Conservation (phyloP, 176 grass and related monocot species). For the Luzula sylvatica region DNA sequence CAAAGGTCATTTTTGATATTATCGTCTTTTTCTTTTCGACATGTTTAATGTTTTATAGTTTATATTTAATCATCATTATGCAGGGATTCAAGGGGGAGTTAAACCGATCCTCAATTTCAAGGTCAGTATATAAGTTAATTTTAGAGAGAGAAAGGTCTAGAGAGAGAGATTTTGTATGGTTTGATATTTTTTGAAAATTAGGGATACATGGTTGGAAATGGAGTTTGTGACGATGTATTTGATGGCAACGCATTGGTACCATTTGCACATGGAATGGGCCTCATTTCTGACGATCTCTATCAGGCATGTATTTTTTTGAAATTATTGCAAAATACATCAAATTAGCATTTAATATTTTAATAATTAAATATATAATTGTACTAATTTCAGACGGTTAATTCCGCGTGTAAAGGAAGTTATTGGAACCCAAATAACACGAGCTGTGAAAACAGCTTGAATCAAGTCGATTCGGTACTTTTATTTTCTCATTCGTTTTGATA, state of each 20-base stretch:
- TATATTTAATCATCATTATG: neutral
- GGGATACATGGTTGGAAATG: conserved; percentile 99
- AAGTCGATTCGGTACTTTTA: conserved; percentile 59
- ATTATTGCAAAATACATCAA: neutral
- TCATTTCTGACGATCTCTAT: conserved; percentile 70
- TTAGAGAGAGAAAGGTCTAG: neutral
- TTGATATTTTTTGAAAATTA: conserved; percentile 13
- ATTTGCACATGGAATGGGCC: conserved; percentile 85
- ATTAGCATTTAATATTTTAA: neutral
- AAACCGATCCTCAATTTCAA: conserved; percentile 78
- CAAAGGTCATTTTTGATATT: conserved; percentile 34
- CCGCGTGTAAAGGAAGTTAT: conserved; percentile 58
- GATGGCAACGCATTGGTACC: conserved; percentile 98
- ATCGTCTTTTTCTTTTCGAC: neutral
- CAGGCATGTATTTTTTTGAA: conserved; percentile 28
- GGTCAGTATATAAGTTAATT: conserved; percentile 24
- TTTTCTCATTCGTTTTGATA: neutral
- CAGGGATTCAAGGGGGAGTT: conserved; percentile 52
- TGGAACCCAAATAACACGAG: conserved; percentile 34
- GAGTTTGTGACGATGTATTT: conserved; percentile 61
- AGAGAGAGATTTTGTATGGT: neutral
- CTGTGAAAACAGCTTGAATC: conserved; percentile 27
- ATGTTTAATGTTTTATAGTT: too few species aligned
- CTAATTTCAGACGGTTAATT: conserved; percentile 40
- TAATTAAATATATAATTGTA: neutral